Base-by-base conservation (phyloP, 2,329 filamentous ascomycete genomes). In the Neopestalotiopsis sp. region DNA sequence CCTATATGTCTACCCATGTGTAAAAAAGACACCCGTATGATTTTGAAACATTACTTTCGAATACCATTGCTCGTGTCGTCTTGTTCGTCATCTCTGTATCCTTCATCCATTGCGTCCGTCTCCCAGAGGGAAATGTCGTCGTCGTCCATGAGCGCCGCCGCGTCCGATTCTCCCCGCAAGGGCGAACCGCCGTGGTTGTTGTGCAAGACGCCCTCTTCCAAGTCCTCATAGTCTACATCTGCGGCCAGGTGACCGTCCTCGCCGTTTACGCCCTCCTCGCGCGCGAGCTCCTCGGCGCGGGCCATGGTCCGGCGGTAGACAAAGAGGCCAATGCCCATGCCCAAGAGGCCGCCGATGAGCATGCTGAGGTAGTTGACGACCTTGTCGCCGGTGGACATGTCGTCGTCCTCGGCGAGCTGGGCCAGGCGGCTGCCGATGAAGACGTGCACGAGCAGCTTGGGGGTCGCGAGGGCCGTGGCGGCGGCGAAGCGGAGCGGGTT, bases 381-480 rank as follows among this genome's bases (percentile, higher is more conserved):
- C 79, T 95, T 96, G 71, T 93, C 93, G 71, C 87, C 86, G 3
- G 87, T 81, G 70, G 92, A 90, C 95, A 98, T 98, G 73, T 92
- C 88, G 77, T 93, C 94, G 71, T 91, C 92, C 75, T 97, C 93
- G n/a, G 93, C 94, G 42, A 99, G 89, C 66, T 91, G 85, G 59
- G 94, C 94, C 17, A 99, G 84, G 67, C 94, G 89, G 76, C 89
- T 91, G 70, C 96, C 96, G 75, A 99, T 94, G 82, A 98, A 99
- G 74, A 97, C 90, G 78, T 97, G 94, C 65, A 99, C 90, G 69
- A 98, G 85, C 20, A 99, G 85, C 77, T 98, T 99, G 6, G 96
- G 96, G 14, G 86, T 89, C 12, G 94, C 91, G 17, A 95, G 83
- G 2, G 93, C 91, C 0, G 95, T 98, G 5, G 96, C 95, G 60